Conservation (phyloP, 2,329 filamentous ascomycete genomes). For the Stagonosporopsis chrysanthemi region DNA sequence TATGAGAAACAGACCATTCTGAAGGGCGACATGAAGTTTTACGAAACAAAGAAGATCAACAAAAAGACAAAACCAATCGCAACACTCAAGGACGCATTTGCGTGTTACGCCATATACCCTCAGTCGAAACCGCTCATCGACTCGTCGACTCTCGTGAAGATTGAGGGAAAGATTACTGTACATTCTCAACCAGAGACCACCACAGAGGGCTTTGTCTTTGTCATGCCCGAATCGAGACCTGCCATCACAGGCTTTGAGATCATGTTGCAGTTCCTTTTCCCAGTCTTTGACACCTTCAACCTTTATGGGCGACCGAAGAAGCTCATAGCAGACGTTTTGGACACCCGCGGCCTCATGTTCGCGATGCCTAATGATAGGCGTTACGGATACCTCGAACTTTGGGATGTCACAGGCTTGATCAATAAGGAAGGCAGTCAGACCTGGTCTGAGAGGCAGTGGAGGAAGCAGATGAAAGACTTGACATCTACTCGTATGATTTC, state of each 20-base stretch:
- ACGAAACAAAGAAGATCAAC: constrained; percentile 86
- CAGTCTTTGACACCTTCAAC: constrained; percentile 89
- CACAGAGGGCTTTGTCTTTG: constrained; percentile 93
- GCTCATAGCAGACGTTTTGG: constrained; percentile 84
- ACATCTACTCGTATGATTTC: constrained; percentile 78
- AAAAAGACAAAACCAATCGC: constrained; percentile 93
- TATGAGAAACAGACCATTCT: constrained; percentile 80
- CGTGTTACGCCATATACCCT: constrained; percentile 94
- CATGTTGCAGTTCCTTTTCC: constrained; percentile 90
- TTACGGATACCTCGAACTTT: constrained; percentile 88
- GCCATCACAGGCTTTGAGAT: constrained; percentile 95
- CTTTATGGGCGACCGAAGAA: constrained; percentile 89
- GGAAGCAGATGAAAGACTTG: constrained; percentile 84
- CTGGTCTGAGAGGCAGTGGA: constrained; percentile 91
- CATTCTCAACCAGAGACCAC: constrained; percentile 79
- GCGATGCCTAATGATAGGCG: constrained; percentile 89
- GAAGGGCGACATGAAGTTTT: constrained; percentile 93
- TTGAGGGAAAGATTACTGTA: constrained; percentile 89
- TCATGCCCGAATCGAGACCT: constrained; percentile 95
- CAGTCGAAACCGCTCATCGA: constrained; percentile 94
- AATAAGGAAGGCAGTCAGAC: constrained; percentile 75
- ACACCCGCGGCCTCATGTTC: constrained; percentile 94
- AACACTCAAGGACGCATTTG: constrained; percentile 87
- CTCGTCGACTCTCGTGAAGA: constrained; percentile 90
- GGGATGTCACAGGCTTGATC: constrained; percentile 84